Conservation (phyloP, 129 eudicot genomes). For the Silybum marianum region DNA sequence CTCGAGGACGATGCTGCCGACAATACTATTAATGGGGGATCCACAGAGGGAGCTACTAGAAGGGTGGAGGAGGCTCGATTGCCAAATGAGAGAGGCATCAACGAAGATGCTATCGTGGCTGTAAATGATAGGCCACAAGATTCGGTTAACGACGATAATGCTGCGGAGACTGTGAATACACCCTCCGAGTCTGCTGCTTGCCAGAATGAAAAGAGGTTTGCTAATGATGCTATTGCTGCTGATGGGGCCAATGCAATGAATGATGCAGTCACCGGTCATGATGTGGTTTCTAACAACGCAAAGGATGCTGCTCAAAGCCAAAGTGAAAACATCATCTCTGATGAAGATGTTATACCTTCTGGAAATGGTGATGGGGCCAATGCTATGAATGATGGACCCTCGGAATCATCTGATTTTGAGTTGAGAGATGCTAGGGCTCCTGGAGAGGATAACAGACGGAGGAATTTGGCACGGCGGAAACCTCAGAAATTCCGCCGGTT, state of each 20-base stretch:
- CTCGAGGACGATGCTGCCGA: neutral
- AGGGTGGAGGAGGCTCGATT: neutral
- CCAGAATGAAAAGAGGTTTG: too few relatives aligned
- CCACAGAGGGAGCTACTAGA: neutral
- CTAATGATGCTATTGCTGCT: neutral
- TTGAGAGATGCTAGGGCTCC: neutral
- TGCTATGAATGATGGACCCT: neutral
- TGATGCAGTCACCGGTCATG: neutral
- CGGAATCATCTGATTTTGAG: neutral
- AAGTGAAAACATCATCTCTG: neutral
- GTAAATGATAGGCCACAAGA: constrained; percentile 1
- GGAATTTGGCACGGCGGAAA: neutral
- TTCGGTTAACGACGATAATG: neutral
- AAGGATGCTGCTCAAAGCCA: neutral
- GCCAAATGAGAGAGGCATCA: neutral
- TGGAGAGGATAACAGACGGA: neutral
- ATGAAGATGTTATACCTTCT: neutral
- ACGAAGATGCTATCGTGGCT: neutral
- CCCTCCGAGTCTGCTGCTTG: neutral
- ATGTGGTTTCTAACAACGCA: neutral
- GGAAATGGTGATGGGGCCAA: neutral
- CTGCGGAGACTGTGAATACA: neutral
- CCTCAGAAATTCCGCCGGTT: neutral
- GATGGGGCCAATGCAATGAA: neutral
- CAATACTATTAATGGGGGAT: neutral